Conservation (phyloP, 352 stramenopile species). For the Saprolegnia parasitica region DNA sequence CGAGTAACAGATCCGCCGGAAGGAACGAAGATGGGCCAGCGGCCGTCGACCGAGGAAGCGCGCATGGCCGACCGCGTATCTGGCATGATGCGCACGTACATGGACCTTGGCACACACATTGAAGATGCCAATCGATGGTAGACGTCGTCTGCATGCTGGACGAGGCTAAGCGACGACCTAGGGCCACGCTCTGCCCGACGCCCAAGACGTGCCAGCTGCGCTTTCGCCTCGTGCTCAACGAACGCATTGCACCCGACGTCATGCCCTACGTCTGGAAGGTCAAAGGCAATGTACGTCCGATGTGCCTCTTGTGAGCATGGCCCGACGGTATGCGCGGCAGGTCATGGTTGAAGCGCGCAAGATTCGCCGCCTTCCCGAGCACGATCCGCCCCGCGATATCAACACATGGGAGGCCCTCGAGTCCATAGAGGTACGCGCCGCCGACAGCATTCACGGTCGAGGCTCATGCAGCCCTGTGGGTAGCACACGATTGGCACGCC, state of each 20-base stretch:
- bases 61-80: slow-evolving; percentile 68
- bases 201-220: slow-evolving; percentile 70
- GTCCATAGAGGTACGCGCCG: background rate
- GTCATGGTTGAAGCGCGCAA: slow-evolving; percentile 66
- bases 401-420: slow-evolving; percentile 2
- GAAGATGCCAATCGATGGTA: slow-evolving; percentile 78
- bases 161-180: slow-evolving; percentile 26
- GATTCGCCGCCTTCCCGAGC: slow-evolving; percentile 46
- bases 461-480: background rate
- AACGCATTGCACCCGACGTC: slow-evolving; percentile 52
- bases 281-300: slow-evolving; percentile 49
- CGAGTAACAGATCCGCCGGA: too few species aligned
- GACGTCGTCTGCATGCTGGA: background rate
- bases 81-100: slow-evolving; percentile 63
- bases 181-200: slow-evolving; percentile 61
- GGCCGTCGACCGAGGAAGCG: slow-evolving; percentile 52
- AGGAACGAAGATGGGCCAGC: slow-evolving; percentile 51
- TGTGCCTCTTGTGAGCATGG: background rate
- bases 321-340: slow-evolving; percentile 15
- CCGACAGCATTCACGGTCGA: too few species aligned
- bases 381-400: slow-evolving; percentile 9
- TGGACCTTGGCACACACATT: slow-evolving; percentile 65
- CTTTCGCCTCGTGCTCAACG: slow-evolving; percentile 69
- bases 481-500: slow-evolving; percentile 48
- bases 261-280: slow-evolving; percentile 72